Evolutionary conservation across 2,329 filamentous ascomycete genomes (phyloP), one percentile per base, ranked within the genome.

Genomic region (Tricladium varicosporioides): DNA sequence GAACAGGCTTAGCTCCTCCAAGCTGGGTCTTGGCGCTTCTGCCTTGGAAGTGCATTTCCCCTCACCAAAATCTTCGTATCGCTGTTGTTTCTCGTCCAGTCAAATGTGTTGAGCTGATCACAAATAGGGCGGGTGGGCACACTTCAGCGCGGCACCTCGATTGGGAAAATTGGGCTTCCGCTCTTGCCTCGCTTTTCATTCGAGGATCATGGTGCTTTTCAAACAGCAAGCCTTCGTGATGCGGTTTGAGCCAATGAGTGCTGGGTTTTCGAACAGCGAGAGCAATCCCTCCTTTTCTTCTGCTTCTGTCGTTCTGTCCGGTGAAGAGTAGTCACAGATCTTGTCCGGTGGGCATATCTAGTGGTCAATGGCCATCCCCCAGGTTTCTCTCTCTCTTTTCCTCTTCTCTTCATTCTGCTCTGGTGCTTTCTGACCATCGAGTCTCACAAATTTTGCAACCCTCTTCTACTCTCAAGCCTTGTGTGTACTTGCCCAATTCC

Each of bases 101-200:
- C 11, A 43, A 19, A 42, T n/a, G 7, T 15, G 10, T 32, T 40
- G 31, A 14, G 36, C 32, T 16, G 32, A n/a, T 15, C 11, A 14
- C 32, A 19, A 14, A n/a, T 32, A 51, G 48, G 48, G 48, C 48
- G 48, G 22, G n/a, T 40, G 15, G 19, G 33, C 45, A 3, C 47
- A 49, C 8, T 49, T 15, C 27, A 49, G 14, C 31, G 48, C 48
- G 48, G 48, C 48, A 43, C 40, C 48, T 32, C 13, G 13, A 51
- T 51, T 13, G 32, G n/a, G 48, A 43, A 51, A 13, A 19, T 50
- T 31, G 9, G 10, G 48, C 31, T 19, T 31, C 40, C 33, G 48
- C 48, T 13, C 19, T 13, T 14, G 9, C 13, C 48, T 32, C 48
- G 14, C 9, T 13, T 32, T 32, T 51, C 15, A 51, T 51, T 51